Conservation (phyloP, 2,329 filamentous ascomycete species). For the Penicillium rolfsii region DNA sequence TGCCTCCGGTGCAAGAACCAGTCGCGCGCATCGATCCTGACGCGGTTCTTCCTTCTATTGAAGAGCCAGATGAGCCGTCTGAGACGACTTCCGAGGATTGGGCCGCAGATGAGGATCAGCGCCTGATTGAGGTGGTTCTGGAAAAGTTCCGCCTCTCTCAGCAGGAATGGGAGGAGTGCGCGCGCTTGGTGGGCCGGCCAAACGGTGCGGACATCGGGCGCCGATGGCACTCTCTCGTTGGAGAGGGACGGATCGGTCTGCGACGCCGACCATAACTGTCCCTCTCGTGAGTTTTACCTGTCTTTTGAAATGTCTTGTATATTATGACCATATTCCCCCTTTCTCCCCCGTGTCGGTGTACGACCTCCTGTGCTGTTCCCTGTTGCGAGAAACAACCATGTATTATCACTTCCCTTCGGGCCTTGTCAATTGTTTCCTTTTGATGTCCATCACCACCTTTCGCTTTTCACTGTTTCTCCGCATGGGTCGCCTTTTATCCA, state of each 20-base stretch:
- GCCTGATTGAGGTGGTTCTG: constrained; percentile 49
- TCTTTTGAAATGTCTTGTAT: constrained; percentile 16
- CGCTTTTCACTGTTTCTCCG: constrained; percentile 3
- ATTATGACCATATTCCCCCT: constrained; percentile 14
- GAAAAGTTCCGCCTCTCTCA: constrained; percentile 49
- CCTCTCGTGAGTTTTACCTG: constrained; percentile 1
- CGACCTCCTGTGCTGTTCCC: not conserved
- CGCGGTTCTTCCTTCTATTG: constrained; percentile 43
- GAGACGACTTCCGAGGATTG: constrained; percentile 32
- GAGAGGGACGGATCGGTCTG: constrained; percentile 49
- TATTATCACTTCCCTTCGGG: constrained; percentile 23
- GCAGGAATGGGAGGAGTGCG: constrained; percentile 52
- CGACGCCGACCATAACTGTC: constrained; percentile 34
- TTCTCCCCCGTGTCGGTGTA: not conserved
- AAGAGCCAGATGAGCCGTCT: constrained; percentile 30
- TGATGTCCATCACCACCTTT: constrained; percentile 2
- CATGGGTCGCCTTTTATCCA: constrained; percentile 8
- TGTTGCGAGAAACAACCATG: constrained; percentile 23
- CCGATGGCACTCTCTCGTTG: constrained; percentile 49
- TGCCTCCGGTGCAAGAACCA: constrained; percentile 13
- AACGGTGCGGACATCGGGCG: constrained; percentile 46
- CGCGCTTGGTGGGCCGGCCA: constrained; percentile 44
- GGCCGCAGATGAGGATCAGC: constrained; percentile 47
- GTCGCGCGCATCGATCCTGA: constrained; percentile 35
- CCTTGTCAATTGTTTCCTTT: not conserved